Evolutionary conservation across 371 early-diverging fungal genomes (phyloP).

Genomic region (Polyrhizophydium stewartii): DNA sequence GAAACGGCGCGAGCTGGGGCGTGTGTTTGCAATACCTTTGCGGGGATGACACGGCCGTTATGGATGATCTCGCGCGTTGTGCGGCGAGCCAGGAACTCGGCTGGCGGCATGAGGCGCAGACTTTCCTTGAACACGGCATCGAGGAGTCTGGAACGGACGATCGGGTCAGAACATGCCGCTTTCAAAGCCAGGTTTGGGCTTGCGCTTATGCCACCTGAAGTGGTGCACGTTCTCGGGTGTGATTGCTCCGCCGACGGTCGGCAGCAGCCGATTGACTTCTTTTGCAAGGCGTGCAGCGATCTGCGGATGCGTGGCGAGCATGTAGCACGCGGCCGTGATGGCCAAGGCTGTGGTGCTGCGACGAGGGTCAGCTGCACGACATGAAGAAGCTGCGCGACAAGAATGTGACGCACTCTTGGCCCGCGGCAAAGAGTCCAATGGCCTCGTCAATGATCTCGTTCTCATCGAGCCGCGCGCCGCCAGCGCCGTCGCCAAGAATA

Average conservation of each 20-base stretch:
- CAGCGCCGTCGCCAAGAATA: not conserved
- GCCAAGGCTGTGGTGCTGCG: slow-evolving; percentile 27
- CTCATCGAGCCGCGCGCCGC: slow-evolving; percentile 8
- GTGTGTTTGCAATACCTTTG: not conserved
- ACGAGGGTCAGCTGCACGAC: not conserved
- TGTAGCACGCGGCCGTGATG: slow-evolving; percentile 13
- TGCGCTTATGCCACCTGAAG: not conserved
- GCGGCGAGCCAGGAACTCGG: slow-evolving; percentile 11
- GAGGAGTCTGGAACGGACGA: slow-evolving; percentile 9
- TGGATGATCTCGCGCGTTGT: not conserved
- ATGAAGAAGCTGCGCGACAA: not conserved
- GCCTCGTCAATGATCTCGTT: slow-evolving; percentile 29
- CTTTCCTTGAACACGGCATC: slow-evolving; percentile 32
- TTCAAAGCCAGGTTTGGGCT: not conserved
- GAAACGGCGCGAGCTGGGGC: not conserved
- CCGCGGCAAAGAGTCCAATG: slow-evolving; percentile 32
- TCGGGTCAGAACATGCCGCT: not conserved
- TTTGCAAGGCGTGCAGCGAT: slow-evolving; percentile 8
- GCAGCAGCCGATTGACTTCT: slow-evolving; percentile 5
- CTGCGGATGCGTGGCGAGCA: slow-evolving; percentile 22
- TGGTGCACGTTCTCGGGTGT: not conserved
- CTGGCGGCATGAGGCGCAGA: slow-evolving; percentile 26
- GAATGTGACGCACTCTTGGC: slow-evolving; percentile 14
- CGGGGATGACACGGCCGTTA: not conserved
- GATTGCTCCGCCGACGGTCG: not conserved